Conservation (phyloP, 2,329 filamentous ascomycete species). For the Colletotrichum tanaceti region DNA sequence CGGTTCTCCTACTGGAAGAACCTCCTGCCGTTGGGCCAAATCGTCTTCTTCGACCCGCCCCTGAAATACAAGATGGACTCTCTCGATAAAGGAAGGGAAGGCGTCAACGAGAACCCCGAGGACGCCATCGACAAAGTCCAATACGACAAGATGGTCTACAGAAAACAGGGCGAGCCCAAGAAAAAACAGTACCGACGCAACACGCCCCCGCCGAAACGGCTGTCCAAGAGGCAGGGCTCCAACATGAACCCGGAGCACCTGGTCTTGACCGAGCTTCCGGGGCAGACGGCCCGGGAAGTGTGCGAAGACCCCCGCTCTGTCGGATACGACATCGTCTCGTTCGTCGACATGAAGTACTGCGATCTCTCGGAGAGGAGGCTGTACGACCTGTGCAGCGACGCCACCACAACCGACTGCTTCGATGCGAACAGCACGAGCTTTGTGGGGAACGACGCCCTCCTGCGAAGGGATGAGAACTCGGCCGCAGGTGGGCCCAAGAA, state of each 20-base stretch:
- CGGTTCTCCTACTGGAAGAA: conserved; percentile 43
- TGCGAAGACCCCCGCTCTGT: conserved; percentile 19
- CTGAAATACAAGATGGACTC: conserved; percentile 44
- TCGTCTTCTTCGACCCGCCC: conserved; percentile 45
- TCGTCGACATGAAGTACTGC: conserved; percentile 29
- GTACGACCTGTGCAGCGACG: conserved; percentile 13
- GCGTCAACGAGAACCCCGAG: conserved; percentile 36
- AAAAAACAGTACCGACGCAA: background rate
- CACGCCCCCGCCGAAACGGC: background rate
- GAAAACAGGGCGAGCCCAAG: conserved; percentile 21
- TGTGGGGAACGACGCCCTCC: background rate
- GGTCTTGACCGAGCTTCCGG: conserved; percentile 17
- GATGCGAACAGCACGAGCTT: conserved; percentile 17
- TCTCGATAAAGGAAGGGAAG: conserved; percentile 21
- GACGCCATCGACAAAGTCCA: conserved; percentile 37
- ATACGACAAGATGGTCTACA: conserved; percentile 34
- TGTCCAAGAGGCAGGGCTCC: conserved; percentile 5
- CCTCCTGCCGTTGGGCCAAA: conserved; percentile 40
- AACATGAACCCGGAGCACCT: conserved; percentile 25
- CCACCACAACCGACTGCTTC: conserved; percentile 14
- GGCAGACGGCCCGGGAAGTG: conserved; percentile 22
- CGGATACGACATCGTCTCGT: conserved; percentile 29
- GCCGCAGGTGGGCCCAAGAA: background rate
- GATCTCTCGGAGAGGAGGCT: conserved; percentile 9
- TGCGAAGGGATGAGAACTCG: background rate